Evolutionary conservation across 129 eudicot species (phyloP), one percentile per base, ranked within the genome.

Genomic region (Flaveria bidentis): DNA sequence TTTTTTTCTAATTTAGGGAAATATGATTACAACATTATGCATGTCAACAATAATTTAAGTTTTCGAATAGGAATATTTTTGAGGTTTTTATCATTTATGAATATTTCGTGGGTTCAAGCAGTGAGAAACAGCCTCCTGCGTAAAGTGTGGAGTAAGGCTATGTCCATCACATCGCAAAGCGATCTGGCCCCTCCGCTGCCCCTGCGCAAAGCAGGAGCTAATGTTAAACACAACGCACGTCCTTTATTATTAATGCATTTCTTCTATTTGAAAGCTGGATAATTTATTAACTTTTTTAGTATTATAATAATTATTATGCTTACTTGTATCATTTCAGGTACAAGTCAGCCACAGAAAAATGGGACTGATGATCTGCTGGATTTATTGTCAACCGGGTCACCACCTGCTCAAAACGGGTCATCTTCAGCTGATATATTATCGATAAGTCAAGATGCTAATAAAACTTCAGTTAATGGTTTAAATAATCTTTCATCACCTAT

Each of bases 301-400:
- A 18, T 36, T 17, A 33, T 33, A 20, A 55, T 73, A 16, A n/a
- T 56, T 69, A 28, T 47, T 42, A 58, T 70, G 50, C 41, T 64
- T 41, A 73, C 79, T 73, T 73, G 36, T 53, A 28, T 65, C 12
- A 41, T 81, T 85, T 71, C 85, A 93, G 98, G 91, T 76, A 56
- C 84, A 67, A 84, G 67, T 64, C 97, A 88, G 82, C 53, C 84
- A 74, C 95, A 88, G 67, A 90, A 86, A 84, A 86, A 82, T 77
- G 91, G 97, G 58, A 83, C 88, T 4, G 93, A 93, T 81, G 96
- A 74, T 66, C 80, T 93, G 60, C 77, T 93, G 81, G 98, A 93
- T 88, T 90, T 93, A 58, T 80, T 93, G 72, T 93, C 97, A 80
- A 84, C 87, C 20, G 98, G 97, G 72, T 76, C 88, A 36, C 79